Conservation (phyloP, 495 filamentous ascomycete species). For the Penicillium crystallinum region DNA sequence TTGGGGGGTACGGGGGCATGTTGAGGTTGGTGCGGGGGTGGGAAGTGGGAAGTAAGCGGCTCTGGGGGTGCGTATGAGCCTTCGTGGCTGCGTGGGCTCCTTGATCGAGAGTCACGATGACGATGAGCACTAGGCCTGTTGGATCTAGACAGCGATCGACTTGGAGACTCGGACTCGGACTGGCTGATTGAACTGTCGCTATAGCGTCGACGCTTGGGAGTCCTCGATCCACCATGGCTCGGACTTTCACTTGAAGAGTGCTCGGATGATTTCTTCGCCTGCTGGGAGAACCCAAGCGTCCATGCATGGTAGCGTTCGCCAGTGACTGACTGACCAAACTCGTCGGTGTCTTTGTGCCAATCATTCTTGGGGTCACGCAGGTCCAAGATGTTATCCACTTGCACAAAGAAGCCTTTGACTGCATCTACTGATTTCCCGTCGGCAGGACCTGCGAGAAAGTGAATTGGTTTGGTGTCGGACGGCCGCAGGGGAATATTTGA, state of each 20-base stretch:
- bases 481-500: constrained; percentile 68
- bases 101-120: constrained; percentile 26
- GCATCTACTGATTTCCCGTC: constrained; percentile 58
- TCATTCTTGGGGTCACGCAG: constrained; percentile 35
- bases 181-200: constrained; percentile 44
- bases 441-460: constrained; percentile 67
- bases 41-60: constrained; percentile 23
- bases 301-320: constrained; percentile 83
- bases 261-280: constrained; percentile 60
- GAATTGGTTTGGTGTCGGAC: constrained; percentile 65
- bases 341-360: constrained; percentile 56
- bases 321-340: constrained; percentile 64
- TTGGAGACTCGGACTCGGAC: constrained; percentile 19
- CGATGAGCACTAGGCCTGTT: constrained; percentile 11
- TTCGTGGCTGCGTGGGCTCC: constrained; percentile 34
- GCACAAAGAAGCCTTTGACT: constrained; percentile 62
- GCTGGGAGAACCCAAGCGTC: constrained; percentile 73
- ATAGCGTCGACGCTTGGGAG: constrained; percentile 39
- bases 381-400: constrained; percentile 60
- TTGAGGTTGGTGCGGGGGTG: constrained; percentile 26
- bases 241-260: constrained; percentile 18
- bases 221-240: constrained; percentile 34
- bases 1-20: constrained; percentile 19
- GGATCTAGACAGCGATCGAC: constrained; percentile 17
- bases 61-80: constrained; percentile 45